These are phyloP conservation scores for Heterobasidion irregulare DNA, from an alignment of 1,284 basidiomycete species.

Conservation along the genomic window DNA sequence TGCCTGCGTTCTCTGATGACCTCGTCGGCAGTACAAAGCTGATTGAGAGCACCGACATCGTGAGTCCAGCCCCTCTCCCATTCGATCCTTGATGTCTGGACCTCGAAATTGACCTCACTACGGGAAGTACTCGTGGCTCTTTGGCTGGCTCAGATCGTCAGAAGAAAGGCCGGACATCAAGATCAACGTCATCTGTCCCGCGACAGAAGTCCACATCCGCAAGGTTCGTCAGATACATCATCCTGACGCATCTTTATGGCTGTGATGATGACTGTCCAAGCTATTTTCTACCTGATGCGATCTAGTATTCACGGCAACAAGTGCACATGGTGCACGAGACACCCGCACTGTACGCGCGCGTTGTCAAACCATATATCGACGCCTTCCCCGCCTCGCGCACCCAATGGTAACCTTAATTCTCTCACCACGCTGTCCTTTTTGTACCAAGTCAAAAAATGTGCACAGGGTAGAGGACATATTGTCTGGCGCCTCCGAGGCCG, in stretches of 20 bases:
- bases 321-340: conserved; percentile 76
- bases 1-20: conserved; percentile 27
- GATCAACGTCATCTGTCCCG: conserved; percentile 75
- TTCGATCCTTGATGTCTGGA: background rate
- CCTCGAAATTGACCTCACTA: background rate
- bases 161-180: conserved; percentile 35
- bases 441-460: background rate
- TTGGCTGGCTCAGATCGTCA: conserved; percentile 31
- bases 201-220: conserved; percentile 74
- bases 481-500: conserved; percentile 70
- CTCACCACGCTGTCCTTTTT: background rate
- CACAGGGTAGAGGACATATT: conserved; percentile 85
- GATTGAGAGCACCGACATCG: conserved; percentile 41
- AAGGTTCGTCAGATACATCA: conserved; percentile 37
- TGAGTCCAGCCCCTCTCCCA: conserved; percentile 10
- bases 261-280: background rate
- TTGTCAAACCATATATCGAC: conserved; percentile 76
- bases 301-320: conserved; percentile 74
- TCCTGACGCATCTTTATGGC: background rate
- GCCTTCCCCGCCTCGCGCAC: conserved; percentile 68
- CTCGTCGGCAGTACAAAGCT: conserved; percentile 23
- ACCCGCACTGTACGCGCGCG: conserved; percentile 56
- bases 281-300: background rate
- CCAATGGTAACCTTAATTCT: conserved; percentile 52
- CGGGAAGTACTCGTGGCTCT: conserved; percentile 32